Conservation (phyloP, 2,329 filamentous ascomycete genomes). For the Cercospora sojina region DNA sequence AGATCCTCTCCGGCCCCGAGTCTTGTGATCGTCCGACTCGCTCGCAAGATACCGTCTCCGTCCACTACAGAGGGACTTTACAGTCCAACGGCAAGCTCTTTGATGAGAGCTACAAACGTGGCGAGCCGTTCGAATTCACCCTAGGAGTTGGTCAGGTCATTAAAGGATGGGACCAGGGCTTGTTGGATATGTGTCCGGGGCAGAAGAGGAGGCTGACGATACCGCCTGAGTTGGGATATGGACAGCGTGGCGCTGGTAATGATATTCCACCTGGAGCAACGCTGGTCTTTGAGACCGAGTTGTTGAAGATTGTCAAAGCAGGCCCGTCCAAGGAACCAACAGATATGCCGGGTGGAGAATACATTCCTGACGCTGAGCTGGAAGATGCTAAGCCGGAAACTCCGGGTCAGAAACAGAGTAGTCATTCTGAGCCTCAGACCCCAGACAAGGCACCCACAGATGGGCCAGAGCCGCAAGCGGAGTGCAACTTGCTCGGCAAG, state of each 20-base stretch:
- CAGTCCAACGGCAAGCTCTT: conserved; percentile 69
- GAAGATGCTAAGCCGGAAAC: background rate
- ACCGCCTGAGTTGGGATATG: conserved; percentile 83
- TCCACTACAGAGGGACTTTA: conserved; percentile 54
- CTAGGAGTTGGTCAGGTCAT: conserved; percentile 84
- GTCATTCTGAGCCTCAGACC: conserved; percentile 2
- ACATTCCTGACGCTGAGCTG: background rate
- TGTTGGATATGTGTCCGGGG: conserved; percentile 91
- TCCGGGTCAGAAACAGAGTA: background rate
- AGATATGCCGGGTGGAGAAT: conserved; percentile 12
- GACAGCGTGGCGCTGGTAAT: conserved; percentile 65
- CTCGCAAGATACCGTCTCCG: conserved; percentile 48
- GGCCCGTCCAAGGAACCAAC: conserved; percentile 2
- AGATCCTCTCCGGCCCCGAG: conserved; percentile 42
- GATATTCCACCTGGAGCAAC: conserved; percentile 75
- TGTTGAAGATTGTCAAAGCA: conserved; percentile 73
- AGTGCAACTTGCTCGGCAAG: conserved; percentile 83
- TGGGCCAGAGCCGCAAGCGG: conserved; percentile 52
- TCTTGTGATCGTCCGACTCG: conserved; percentile 47
- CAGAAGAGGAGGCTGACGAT: conserved; percentile 88
- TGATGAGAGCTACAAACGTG: conserved; percentile 78
- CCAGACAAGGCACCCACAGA: conserved; percentile 21
- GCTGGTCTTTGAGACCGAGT: conserved; percentile 87
- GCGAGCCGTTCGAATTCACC: conserved; percentile 72
- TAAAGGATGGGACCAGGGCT: conserved; percentile 88